Percentiles rank a stretch among this genome's conserved stretches.
phyloP scores from a whole-genome alignment of 176 grass and related monocot genomes.

The Paspalum notatum region DNA sequence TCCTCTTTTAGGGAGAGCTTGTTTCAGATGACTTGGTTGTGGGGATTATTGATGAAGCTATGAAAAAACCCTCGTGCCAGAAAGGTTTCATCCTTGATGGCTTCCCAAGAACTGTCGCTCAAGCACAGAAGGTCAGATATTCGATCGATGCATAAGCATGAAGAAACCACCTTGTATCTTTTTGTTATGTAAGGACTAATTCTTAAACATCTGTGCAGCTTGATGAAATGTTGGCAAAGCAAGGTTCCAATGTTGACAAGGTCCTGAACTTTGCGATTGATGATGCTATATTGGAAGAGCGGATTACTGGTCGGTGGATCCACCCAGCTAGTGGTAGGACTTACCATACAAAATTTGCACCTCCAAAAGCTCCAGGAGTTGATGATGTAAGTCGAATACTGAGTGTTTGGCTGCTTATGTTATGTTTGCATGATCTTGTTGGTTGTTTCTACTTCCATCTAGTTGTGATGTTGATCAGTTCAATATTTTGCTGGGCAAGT shows the following conservation, averaged over 20 bases:
- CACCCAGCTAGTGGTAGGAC: constrained; percentile 84
- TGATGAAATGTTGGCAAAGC: constrained; percentile 88
- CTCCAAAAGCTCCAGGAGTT: constrained; percentile 77
- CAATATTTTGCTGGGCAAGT: neutral
- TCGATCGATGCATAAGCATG: neutral
- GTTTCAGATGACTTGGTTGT: constrained; percentile 96
- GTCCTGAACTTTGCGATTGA: constrained; percentile 94
- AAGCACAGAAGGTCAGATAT: constrained; percentile 81
- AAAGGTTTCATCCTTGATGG: constrained; percentile 99
- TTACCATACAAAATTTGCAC: constrained; percentile 93
- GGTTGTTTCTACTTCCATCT: neutral
- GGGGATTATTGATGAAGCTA: constrained; percentile 97
- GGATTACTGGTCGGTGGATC: constrained; percentile 98
- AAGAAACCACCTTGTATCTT: neutral
- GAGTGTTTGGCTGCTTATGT: neutral
- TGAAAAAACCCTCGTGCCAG: constrained; percentile 94
- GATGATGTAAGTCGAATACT: constrained; percentile 80
- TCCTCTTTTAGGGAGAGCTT: constrained; percentile 78
- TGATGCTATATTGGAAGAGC: constrained; percentile 88
- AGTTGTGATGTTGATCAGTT: neutral
- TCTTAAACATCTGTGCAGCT: constrained; percentile 55
- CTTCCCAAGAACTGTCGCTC: constrained; percentile 88
- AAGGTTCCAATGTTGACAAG: constrained; percentile 83
- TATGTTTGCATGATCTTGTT: neutral
- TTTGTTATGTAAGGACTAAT: neutral